phyloP scores from a whole-genome alignment of 2,329 filamentous ascomycete genomes.

The Cephalotrichum gorgonifer region DNA sequence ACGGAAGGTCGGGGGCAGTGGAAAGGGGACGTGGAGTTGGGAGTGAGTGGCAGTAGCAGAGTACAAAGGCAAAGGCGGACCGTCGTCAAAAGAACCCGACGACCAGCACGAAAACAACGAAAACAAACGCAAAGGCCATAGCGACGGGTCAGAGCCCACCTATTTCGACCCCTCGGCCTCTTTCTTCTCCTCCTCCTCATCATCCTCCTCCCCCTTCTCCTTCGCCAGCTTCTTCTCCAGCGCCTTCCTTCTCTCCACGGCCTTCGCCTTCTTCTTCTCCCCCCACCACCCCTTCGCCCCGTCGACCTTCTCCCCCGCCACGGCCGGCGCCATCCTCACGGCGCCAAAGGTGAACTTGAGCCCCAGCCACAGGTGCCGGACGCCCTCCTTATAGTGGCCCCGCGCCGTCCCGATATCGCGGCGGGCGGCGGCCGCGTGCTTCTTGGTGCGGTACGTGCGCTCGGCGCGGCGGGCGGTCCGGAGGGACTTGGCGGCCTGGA shows the following conservation, averaged over 20 bases:
- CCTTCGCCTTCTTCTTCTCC: conserved; percentile 17
- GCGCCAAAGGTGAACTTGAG: conserved; percentile 20
- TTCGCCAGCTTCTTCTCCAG: conserved; percentile 21
- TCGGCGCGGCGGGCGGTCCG: conserved; percentile 28
- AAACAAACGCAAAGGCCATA: no score
- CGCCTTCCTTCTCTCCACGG: conserved; percentile 22
- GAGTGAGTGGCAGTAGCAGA: not conserved
- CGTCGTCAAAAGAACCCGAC: no score
- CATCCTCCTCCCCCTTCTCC: conserved; percentile 9
- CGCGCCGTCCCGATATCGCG: conserved; percentile 25
- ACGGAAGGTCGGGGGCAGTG: not conserved
- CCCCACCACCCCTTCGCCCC: conserved; percentile 17
- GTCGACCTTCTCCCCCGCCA: conserved; percentile 26
- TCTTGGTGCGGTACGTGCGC: conserved; percentile 27
- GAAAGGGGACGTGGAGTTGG: not conserved
- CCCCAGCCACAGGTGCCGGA: conserved; percentile 23
- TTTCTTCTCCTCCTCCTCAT: conserved; percentile 3
- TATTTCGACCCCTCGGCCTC: not conserved
- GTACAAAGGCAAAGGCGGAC: not conserved
- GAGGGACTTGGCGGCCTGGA: conserved; percentile 24
- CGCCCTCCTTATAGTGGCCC: conserved; percentile 25
- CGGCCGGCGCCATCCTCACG: conserved; percentile 21
- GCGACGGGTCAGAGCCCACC: no score
- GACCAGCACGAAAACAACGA: no score
- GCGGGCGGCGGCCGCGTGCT: conserved; percentile 27